These are phyloP conservation scores for Dactylellina haptotyla DNA, from an alignment of 2,329 filamentous ascomycete species.

Conservation along the genomic window DNA sequence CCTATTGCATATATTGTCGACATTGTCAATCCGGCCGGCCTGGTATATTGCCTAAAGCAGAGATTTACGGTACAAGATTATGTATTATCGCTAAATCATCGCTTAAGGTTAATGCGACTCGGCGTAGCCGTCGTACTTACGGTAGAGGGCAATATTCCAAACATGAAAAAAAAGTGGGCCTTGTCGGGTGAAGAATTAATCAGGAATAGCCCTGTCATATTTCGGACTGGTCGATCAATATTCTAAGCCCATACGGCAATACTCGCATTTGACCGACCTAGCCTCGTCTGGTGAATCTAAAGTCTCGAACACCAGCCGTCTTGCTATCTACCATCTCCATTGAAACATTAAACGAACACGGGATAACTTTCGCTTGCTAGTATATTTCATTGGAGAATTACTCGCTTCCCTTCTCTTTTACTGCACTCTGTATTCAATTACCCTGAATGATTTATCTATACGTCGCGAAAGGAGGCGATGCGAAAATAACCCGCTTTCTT, in stretches of 20 bases:
- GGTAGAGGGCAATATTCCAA: neutral
- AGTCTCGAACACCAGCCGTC: no score
- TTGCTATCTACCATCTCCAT: no score
- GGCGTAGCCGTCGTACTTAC: neutral
- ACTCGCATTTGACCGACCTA: no score
- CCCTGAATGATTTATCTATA: neutral
- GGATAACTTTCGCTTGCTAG: no score
- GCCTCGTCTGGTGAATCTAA: no score
- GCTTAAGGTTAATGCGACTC: conserved; percentile 9
- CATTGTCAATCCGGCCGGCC: neutral
- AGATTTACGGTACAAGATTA: neutral
- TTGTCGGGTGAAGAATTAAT: neutral
- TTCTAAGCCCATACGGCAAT: no score
- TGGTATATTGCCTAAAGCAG: neutral
- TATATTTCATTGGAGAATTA: no score
- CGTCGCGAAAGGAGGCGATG: neutral
- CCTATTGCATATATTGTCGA: no score
- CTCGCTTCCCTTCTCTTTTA: no score
- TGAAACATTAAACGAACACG: no score
- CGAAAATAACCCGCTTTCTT: neutral
- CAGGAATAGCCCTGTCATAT: neutral
- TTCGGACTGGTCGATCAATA: neutral
- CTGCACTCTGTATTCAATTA: neutral
- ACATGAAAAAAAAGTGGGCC: neutral
- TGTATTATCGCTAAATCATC: conserved; percentile 14